Percentiles rank a stretch among this genome's conserved stretches.
Evolutionary conservation across 176 grass and related monocot species (phyloP).

Genomic region (Guadua angustifolia): DNA sequence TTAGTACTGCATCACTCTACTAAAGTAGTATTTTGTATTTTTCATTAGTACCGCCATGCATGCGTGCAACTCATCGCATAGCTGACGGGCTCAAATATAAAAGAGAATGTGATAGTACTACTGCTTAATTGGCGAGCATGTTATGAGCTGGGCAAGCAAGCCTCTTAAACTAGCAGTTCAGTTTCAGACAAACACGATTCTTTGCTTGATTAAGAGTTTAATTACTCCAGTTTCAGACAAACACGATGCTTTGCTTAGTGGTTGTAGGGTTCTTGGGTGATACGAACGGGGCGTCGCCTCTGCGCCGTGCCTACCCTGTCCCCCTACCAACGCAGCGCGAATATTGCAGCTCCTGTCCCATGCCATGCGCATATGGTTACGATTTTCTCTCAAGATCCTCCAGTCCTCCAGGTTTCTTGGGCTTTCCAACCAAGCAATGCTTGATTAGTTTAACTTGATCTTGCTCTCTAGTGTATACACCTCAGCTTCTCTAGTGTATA

Average conservation of each 20-base stretch:
- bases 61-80: background rate
- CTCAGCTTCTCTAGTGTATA: background rate
- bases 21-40: background rate
- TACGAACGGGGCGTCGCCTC: background rate
- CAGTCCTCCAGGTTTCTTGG: conserved; percentile 38
- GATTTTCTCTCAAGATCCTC: background rate
- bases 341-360: background rate
- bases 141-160: conserved; percentile 14
- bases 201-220: background rate
- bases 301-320: background rate
- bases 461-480: background rate
- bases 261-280: conserved; percentile 43
- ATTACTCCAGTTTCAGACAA: background rate
- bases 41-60: background rate
- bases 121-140: too few relatives aligned
- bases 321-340: background rate
- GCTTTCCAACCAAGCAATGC: background rate
- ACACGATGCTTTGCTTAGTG: conserved; percentile 7
- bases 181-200: background rate
- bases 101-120: background rate
- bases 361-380: background rate
- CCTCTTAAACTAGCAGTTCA: background rate
- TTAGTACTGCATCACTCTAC: too few relatives aligned
- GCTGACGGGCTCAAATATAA: background rate
- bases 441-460: conserved; percentile 16